A percentile compares a stretch with the other conserved stretches of the same genome.
Conservation (phyloP, 441 rosid genomes). For the Adansonia rubrostipa region DNA sequence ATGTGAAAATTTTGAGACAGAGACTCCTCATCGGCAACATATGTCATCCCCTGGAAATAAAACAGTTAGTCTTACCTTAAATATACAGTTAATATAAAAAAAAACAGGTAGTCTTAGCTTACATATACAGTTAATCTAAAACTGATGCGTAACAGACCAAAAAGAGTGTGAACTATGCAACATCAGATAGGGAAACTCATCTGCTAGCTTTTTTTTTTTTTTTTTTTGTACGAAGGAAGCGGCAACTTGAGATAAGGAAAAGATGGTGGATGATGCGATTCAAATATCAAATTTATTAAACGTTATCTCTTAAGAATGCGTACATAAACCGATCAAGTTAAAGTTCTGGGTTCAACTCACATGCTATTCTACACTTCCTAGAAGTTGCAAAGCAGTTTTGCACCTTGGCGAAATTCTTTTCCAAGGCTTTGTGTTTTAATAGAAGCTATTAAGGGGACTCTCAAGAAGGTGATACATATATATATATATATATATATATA, state of each 20-base stretch:
- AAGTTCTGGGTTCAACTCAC: neutral
- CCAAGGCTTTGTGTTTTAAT: neutral
- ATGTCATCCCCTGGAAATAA: neutral
- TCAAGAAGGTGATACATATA: neutral
- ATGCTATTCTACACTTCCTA: neutral
- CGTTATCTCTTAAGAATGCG: too few relatives aligned
- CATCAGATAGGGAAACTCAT: neutral
- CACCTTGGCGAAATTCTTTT: neutral
- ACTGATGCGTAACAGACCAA: neutral
- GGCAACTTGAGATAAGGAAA: too few relatives aligned
- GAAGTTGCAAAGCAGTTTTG: too few relatives aligned
- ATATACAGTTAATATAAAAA: too few relatives aligned
- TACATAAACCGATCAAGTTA: neutral
- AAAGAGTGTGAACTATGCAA: constrained; percentile 2
- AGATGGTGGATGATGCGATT: too few relatives aligned
- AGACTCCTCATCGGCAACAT: neutral
- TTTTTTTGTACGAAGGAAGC: too few relatives aligned
- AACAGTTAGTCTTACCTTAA: neutral
- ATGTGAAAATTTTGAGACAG: neutral
- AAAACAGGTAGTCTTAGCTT: too few relatives aligned
- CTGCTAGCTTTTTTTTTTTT: neutral
- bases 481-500: too few relatives aligned
- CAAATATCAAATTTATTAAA: too few relatives aligned
- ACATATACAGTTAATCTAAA: neutral
- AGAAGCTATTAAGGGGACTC: constrained; percentile 7